Evolutionary conservation across 2,329 filamentous ascomycete genomes (phyloP).

Genomic region (Diaporthe citri): DNA sequence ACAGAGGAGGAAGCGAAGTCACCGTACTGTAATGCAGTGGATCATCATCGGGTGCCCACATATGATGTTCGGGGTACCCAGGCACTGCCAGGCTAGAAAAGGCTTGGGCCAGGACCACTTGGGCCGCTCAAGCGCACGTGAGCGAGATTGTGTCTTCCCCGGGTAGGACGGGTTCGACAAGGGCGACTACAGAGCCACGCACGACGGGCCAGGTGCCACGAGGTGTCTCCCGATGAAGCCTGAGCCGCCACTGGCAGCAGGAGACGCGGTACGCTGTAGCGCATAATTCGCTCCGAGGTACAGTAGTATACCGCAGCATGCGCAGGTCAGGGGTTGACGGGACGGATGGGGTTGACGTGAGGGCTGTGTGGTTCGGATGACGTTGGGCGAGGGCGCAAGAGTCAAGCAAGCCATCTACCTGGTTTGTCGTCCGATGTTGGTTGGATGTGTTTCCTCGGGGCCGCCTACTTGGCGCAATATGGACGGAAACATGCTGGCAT

Average conservation of each 20-base stretch:
- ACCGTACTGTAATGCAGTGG: slow-evolving; percentile 36
- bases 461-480: slow-evolving; percentile 28
- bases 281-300: neutral
- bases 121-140: slow-evolving; percentile 17
- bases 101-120: slow-evolving; percentile 29
- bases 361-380: slow-evolving; percentile 16
- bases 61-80: slow-evolving; percentile 26
- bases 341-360: slow-evolving; percentile 19
- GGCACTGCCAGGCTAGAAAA: slow-evolving; percentile 21
- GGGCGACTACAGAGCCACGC: neutral
- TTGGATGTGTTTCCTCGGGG: slow-evolving; percentile 19
- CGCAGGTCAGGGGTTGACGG: slow-evolving; percentile 15
- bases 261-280: neutral
- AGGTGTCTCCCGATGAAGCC: neutral
- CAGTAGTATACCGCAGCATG: slow-evolving; percentile 5
- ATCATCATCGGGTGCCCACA: slow-evolving; percentile 35
- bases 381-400: slow-evolving; percentile 10
- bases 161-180: slow-evolving; percentile 21
- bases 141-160: slow-evolving; percentile 18
- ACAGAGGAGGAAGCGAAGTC: slow-evolving; percentile 34
- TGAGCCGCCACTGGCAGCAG: slow-evolving; percentile 17
- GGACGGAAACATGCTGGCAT: slow-evolving; percentile 21
- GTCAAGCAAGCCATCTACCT: slow-evolving; percentile 14
- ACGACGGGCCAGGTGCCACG: neutral
- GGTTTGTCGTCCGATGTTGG: slow-evolving; percentile 1